Evolutionary conservation across 129 eudicot species (phyloP).

Genomic region (Centaurea solstitialis): DNA sequence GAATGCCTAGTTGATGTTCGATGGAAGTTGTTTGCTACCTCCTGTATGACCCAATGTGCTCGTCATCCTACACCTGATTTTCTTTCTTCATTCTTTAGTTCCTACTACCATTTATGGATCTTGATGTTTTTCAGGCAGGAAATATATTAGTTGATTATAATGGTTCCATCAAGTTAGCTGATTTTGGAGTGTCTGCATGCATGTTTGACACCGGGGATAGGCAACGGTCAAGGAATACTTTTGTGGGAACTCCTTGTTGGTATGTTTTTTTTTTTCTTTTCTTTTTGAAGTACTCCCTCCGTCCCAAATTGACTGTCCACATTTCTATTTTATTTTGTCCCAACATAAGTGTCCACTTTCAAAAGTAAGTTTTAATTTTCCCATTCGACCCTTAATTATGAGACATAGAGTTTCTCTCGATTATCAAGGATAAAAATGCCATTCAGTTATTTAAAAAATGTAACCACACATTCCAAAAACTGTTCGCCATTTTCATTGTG

Average conservation of each 20-base stretch:
- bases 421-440: no score
- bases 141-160: slow-evolving; percentile 77
- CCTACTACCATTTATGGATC: slow-evolving; percentile 8
- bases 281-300: neutral
- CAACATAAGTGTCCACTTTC: no score
- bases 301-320: no score
- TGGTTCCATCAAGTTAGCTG: slow-evolving; percentile 87
- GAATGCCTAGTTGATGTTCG: neutral
- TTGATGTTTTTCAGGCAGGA: slow-evolving; percentile 67
- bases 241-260: slow-evolving; percentile 99
- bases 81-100: slow-evolving; percentile 1
- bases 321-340: no score
- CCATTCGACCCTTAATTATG: no score
- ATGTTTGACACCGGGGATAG: slow-evolving; percentile 98
- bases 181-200: slow-evolving; percentile 96
- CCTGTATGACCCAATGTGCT: neutral
- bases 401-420: no score
- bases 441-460: no score
- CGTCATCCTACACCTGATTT: neutral
- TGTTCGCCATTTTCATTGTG: no score
- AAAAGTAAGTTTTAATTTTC: no score
- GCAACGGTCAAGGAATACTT: slow-evolving; percentile 89
- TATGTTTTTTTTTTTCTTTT: slow-evolving; percentile 32
- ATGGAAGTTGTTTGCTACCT: neutral
- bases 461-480: no score